Base-by-base conservation (phyloP, 176 grass and related monocot species). In the Typha latifolia region DNA sequence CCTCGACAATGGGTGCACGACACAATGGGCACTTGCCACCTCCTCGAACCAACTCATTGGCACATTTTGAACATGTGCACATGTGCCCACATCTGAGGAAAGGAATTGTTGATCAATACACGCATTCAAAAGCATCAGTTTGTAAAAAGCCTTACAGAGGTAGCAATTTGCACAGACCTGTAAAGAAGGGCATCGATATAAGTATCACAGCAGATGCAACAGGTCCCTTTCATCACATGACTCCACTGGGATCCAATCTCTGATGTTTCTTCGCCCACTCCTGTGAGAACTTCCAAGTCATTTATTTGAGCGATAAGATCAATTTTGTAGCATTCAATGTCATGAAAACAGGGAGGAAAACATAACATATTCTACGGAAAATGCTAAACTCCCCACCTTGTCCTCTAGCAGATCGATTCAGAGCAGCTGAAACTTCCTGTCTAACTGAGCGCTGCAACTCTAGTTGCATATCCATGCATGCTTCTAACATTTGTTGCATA, bases 391-490 rank as follows among this genome's bases (percentile, higher is more conserved):
- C 27, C 71, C 53, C 15, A 86, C 86, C 86, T 80, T 24, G 66
- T 12, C 68, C 11, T 68, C 74, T 27, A 27, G 49, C 9, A 37
- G 84, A 79, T 19, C 80, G 74, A 74, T 91, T 88, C 32, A 96
- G 77, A 71, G 92, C 88, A 20, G 85, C 77, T 61, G 92, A 88
- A 12, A 96, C 85, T 69, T 96, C 92, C 31, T 91, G 92, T 51
- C 79, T 79, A 69, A 96, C 82, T 62, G 87, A 80, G 1, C 92
- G 82, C 63, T 91, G 92, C 32, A 91, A 10, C 72, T 96, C 92
- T 48, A 96, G 79, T 78, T 96, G 92, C 92, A 96, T 96, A 68
- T 96, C 92, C 85, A 96, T 88, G 62, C 92, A 91, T 64, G 87
- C 79, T 51, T 84, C 85, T 2, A 91, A 68, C 88, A 89, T 91